Percentiles rank a stretch among this genome's conserved stretches.
Evolutionary conservation across 2,329 filamentous ascomycete genomes (phyloP).

Genomic region (Aspergillus udagawae): DNA sequence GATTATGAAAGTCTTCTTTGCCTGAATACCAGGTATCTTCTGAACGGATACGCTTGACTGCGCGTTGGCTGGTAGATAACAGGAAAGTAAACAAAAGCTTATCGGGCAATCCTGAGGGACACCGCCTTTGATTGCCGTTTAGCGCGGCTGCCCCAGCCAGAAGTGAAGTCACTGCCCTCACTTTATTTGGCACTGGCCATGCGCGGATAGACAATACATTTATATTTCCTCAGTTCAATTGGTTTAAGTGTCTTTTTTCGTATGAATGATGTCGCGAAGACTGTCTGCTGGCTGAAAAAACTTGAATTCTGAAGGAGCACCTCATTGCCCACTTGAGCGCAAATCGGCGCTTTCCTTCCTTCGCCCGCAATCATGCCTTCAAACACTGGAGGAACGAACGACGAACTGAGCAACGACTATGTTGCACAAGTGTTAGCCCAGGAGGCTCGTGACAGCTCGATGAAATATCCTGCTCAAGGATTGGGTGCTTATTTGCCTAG

Average conservation of each 20-base stretch:
- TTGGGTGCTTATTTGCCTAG: constrained; percentile 62
- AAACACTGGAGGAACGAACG: constrained; percentile 28
- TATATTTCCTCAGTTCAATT: not conserved
- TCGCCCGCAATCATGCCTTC: constrained; percentile 23
- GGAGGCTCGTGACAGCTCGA: constrained; percentile 70
- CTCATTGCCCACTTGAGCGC: not conserved
- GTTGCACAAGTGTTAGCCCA: constrained; percentile 74
- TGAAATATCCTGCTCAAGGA: constrained; percentile 71
- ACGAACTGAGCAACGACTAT: constrained; percentile 53
- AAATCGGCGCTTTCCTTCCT: not conserved
- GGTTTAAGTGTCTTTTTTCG: not conserved
- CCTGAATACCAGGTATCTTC: not conserved
- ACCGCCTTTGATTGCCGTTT: not conserved
- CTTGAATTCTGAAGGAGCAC: not conserved
- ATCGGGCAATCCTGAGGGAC: not conserved
- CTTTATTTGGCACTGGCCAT: not conserved
- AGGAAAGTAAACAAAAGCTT: constrained; percentile 19
- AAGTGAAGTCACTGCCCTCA: not conserved
- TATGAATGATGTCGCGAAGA: not conserved
- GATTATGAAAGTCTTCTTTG: not conserved
- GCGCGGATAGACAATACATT: not conserved
- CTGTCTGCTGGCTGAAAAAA: not conserved
- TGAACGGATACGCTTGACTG: not conserved
- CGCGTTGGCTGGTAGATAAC: constrained; percentile 9
- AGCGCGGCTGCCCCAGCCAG: not conserved